Percentiles rank a stretch among this genome's conserved stretches.
phyloP scores from a whole-genome alignment of 352 stramenopile species.

The Globisporangium alternatum region DNA sequence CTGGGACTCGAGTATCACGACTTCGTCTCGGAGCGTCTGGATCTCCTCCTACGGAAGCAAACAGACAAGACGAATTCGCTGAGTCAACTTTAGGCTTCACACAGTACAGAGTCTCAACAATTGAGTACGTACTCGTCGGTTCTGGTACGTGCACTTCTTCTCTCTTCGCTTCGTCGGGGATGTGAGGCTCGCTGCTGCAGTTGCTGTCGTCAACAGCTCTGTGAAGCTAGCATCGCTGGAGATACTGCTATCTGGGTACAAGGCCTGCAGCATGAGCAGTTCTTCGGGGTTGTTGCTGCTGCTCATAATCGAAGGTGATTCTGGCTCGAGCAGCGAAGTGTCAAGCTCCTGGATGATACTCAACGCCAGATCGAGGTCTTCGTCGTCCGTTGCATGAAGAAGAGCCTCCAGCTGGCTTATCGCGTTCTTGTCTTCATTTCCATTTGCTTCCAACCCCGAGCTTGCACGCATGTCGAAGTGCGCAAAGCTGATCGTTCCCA shows the following conservation, averaged over 20 bases:
- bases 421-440: not conserved
- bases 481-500: slow-evolving; percentile 7
- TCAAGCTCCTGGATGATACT: slow-evolving; percentile 19
- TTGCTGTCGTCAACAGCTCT: not conserved
- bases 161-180: slow-evolving; percentile 3
- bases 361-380: slow-evolving; percentile 16
- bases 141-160: slow-evolving; percentile 19
- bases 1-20: slow-evolving; percentile 13
- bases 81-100: not conserved
- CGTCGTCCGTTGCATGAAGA: not conserved
- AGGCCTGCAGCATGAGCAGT: slow-evolving; percentile 3
- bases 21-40: slow-evolving; percentile 14
- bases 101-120: no score
- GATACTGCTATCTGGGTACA: slow-evolving; percentile 1
- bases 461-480: not conserved
- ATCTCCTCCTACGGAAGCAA: slow-evolving; percentile 10
- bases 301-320: not conserved
- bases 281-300: not conserved
- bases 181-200: not conserved
- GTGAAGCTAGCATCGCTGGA: slow-evolving; percentile 1
- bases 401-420: slow-evolving; percentile 3
- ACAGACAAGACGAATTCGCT: not conserved
- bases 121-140: slow-evolving; percentile 8
- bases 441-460: not conserved
- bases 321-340: slow-evolving; percentile 8